Conservation (phyloP, 345 rosid genomes). For the Excoecaria cochinchinensis region DNA sequence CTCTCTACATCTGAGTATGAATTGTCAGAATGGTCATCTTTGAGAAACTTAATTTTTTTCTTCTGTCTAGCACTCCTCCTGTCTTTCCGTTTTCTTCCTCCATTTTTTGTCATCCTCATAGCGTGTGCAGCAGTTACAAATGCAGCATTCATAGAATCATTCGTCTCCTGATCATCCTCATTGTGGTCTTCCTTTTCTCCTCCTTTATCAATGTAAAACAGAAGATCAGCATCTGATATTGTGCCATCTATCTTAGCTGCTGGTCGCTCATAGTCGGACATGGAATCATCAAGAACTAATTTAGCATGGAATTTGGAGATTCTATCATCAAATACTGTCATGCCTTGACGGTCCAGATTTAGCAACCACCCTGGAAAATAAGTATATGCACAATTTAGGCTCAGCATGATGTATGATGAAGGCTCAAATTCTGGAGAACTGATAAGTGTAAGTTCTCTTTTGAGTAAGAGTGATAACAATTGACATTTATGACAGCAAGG, state of each 20-base stretch:
- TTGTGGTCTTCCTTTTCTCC: slow-evolving; percentile 31
- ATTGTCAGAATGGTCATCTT: slow-evolving; percentile 26
- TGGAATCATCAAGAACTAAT: slow-evolving; percentile 31
- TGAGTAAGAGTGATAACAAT: background rate
- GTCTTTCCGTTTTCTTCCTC: slow-evolving; percentile 35
- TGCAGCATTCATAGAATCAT: slow-evolving; percentile 35
- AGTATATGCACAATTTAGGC: slow-evolving; percentile 5
- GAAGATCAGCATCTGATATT: slow-evolving; percentile 25
- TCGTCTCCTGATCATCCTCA: slow-evolving; percentile 25
- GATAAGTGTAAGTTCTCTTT: background rate
- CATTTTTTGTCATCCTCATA: slow-evolving; percentile 27
- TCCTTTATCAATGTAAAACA: slow-evolving; percentile 42
- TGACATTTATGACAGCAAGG: background rate
- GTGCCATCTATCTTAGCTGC: slow-evolving; percentile 19
- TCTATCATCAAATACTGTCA: slow-evolving; percentile 39
- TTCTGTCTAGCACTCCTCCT: slow-evolving; percentile 19
- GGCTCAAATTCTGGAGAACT: background rate
- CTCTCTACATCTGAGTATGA: slow-evolving; percentile 25
- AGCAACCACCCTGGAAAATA: slow-evolving; percentile 41
- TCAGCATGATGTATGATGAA: background rate
- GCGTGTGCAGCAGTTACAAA: slow-evolving; percentile 46
- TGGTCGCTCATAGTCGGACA: slow-evolving; percentile 24
- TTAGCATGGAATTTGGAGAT: slow-evolving; percentile 39
- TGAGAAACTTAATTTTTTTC: slow-evolving; percentile 32
- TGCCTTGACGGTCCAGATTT: slow-evolving; percentile 45